phyloP scores from a whole-genome alignment of 208 protist genomes.

The Zelonia costaricensis region DNA sequence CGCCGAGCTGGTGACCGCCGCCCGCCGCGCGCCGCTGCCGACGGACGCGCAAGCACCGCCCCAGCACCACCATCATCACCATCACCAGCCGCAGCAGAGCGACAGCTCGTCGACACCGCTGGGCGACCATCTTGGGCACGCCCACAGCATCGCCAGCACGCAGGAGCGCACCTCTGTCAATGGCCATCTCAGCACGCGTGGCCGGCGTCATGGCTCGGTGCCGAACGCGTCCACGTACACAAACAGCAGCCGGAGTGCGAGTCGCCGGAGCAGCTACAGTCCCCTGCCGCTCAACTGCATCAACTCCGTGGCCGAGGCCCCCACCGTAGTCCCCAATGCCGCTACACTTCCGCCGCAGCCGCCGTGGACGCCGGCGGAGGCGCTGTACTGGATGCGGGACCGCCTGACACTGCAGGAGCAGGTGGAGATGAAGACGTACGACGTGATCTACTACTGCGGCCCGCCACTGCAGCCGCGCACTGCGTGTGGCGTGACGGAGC shows the following conservation, averaged over 20 bases:
- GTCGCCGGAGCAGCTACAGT: background rate
- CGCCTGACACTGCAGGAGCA: conserved; percentile 79
- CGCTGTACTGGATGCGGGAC: conserved; percentile 32
- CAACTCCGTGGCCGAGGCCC: background rate
- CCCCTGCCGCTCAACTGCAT: background rate
- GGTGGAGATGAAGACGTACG: conserved; percentile 73
- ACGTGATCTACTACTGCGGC: conserved; percentile 85
- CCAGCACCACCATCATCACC: background rate
- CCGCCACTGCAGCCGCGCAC: conserved; percentile 32
- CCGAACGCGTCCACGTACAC: background rate
- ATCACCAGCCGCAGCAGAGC: background rate
- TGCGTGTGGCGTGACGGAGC: conserved; percentile 13
- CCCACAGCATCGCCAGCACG: conserved; percentile 1
- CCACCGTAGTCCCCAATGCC: background rate
- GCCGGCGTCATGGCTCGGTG: background rate
- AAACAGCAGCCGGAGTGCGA: conserved; percentile 3
- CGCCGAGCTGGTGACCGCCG: too few relatives aligned
- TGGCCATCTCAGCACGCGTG: background rate
- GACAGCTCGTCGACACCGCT: background rate
- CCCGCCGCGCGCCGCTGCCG: too few relatives aligned
- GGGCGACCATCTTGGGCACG: background rate
- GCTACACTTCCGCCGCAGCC: conserved; percentile 21
- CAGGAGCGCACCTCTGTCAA: background rate
- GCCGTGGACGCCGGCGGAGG: conserved; percentile 46
- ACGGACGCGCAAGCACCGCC: too few relatives aligned